phyloP scores from a whole-genome alignment of 2,329 filamentous ascomycete species.

The Colletotrichum godetiae region DNA sequence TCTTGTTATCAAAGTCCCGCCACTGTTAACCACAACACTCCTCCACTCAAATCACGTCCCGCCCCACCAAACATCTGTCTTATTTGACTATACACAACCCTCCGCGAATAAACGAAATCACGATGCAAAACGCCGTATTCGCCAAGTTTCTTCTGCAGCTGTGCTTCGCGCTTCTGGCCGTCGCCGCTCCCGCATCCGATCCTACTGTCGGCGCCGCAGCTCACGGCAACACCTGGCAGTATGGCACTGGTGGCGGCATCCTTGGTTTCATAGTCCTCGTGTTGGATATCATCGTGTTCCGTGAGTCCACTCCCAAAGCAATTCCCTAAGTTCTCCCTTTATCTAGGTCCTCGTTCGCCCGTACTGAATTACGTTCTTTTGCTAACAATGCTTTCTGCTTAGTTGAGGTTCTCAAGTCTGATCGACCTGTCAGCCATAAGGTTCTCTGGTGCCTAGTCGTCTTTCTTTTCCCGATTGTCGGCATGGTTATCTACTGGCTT shows the following conservation, averaged over 20 bases:
- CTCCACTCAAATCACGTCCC: not conserved
- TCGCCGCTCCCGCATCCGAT: conserved; percentile 61
- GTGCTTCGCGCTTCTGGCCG: conserved; percentile 59
- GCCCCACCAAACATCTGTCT: not conserved
- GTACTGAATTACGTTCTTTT: not conserved
- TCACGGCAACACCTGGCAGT: conserved; percentile 62
- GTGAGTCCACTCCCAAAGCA: conserved; percentile 54
- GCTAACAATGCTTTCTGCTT: conserved; percentile 32
- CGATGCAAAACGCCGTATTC: conserved; percentile 39
- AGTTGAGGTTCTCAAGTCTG: conserved; percentile 75
- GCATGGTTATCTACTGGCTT: conserved; percentile 71
- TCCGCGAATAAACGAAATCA: not conserved
- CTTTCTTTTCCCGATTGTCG: conserved; percentile 73
- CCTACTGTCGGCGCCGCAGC: conserved; percentile 55
- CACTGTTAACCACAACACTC: too few species aligned
- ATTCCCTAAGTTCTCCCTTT: not conserved
- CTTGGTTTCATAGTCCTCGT: conserved; percentile 71
- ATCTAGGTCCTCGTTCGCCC: not conserved
- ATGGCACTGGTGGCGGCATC: conserved; percentile 71
- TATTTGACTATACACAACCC: not conserved
- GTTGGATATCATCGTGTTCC: conserved; percentile 71
- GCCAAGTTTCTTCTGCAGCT: conserved; percentile 62
- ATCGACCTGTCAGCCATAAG: conserved; percentile 67
- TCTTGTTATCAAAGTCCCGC: not conserved
- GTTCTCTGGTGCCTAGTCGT: conserved; percentile 72